Base-by-base conservation (phyloP, 2,329 filamentous ascomycete species). In the Aaosphaeria arxii region DNA sequence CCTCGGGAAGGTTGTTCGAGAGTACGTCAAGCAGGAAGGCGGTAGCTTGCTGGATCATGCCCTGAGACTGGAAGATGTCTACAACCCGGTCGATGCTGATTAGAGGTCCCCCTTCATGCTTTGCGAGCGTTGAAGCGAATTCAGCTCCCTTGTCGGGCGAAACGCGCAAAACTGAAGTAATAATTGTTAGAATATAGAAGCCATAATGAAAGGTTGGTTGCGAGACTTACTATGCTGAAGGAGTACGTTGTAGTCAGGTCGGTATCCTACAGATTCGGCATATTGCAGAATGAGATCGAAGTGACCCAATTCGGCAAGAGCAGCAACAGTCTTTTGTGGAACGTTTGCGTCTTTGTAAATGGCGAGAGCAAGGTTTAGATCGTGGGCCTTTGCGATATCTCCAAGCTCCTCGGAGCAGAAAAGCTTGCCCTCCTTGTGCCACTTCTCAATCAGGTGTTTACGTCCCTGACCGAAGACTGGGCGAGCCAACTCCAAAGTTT, bases 261-360 rank as follows among this genome's bases (percentile, higher is more conserved):
- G 87, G 72, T 96, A 99, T 53, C 89, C 88, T 46, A 82, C 83
- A 67, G 94, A 84, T 51, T 87, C 84, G 47, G 90, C 85, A 72
- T 97, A 99, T 5, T 91, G 88, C 50, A 99, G 78, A 62, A 99
- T 99, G 76, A 95, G 91, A 58, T 97, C 94, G 62, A 96, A 97
- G 68, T 96, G 91, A 28, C 94, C 91, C 33, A 91, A 91, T 76
- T 99, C 94, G 6, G 94, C 94, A 64, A 96, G 89, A 24, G 89
- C 89, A 51, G 94, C 91, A 54, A 99, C 89, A 47, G 96, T 92
- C 79, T 99, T 99, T 62, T 95, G 85, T 24, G 91, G 85, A 39
- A 91, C 84, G 62, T 95, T 91, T 62, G 92, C 91, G 70, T 94
- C 88, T 52, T 94, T 81, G 72, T 97, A 99, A 60, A 99, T 91